Evolutionary conservation across 306 rosid genomes (phyloP).

Genomic region (Lablab purpureus): DNA sequence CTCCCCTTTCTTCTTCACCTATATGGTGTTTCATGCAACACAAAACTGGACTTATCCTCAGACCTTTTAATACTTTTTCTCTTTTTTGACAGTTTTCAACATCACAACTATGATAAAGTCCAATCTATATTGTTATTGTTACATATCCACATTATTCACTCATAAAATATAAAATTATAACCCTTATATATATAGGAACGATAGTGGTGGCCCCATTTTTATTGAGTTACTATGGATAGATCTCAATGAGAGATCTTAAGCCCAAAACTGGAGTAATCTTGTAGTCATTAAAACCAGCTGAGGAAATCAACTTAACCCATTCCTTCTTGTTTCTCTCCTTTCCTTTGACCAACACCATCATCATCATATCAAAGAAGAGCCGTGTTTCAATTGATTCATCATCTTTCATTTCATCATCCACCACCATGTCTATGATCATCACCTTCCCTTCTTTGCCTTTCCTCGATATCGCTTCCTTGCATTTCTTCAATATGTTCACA

Average conservation of each 20-base stretch:
- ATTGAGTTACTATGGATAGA: constrained; percentile 31
- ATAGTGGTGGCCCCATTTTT: neutral
- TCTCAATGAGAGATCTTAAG: constrained; percentile 9
- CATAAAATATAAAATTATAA: too few relatives aligned
- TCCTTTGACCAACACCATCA: constrained; percentile 18
- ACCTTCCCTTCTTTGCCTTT: constrained; percentile 26
- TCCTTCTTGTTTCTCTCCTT: constrained; percentile 43
- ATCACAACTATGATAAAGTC: too few relatives aligned
- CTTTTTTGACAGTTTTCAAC: too few relatives aligned
- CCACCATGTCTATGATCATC: constrained; percentile 38
- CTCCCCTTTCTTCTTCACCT: too few relatives aligned
- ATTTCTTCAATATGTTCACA: constrained; percentile 21
- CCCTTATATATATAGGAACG: neutral
- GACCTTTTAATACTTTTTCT: too few relatives aligned
- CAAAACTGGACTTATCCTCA: too few relatives aligned
- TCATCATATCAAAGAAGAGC: constrained; percentile 33
- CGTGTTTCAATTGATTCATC: constrained; percentile 3
- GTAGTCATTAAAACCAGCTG: constrained; percentile 29
- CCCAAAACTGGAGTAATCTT: constrained; percentile 35
- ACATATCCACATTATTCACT: too few relatives aligned
- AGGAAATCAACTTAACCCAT: constrained; percentile 33
- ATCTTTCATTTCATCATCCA: neutral
- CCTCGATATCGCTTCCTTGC: constrained; percentile 19
- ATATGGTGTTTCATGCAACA: too few relatives aligned
- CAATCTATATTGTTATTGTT: too few relatives aligned